phyloP scores from a whole-genome alignment of 495 filamentous ascomycete species.

The Pyrenula massariospora region DNA sequence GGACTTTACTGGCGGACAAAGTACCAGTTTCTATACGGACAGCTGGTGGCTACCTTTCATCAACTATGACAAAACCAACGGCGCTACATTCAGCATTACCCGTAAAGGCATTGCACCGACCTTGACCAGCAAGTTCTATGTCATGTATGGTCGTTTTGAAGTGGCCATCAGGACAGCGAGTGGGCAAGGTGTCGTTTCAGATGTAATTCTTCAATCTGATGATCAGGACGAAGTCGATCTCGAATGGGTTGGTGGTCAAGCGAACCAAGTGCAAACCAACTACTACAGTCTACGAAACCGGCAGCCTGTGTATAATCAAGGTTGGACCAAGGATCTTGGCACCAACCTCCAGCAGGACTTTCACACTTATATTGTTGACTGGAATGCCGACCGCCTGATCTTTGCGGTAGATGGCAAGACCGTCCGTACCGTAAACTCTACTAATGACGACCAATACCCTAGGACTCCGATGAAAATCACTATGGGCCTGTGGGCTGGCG shows the following conservation, averaged over 20 bases:
- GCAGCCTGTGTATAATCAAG: conserved; percentile 48
- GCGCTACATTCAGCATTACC: conserved; percentile 59
- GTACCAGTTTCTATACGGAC: not conserved
- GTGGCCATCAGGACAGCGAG: conserved; percentile 58
- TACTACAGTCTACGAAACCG: conserved; percentile 90
- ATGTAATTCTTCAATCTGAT: conserved; percentile 79
- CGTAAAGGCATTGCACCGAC: conserved; percentile 59
- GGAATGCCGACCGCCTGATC: conserved; percentile 62
- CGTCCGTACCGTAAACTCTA: conserved; percentile 51
- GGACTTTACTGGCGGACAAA: not conserved
- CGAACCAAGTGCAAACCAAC: conserved; percentile 68
- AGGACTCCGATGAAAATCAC: conserved; percentile 86
- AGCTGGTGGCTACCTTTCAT: conserved; percentile 1
- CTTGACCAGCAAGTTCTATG: conserved; percentile 63
- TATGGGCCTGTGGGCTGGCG: conserved; percentile 79
- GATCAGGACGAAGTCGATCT: conserved; percentile 91
- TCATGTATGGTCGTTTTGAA: conserved; percentile 74
- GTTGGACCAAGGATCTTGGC: conserved; percentile 40
- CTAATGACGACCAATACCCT: conserved; percentile 62
- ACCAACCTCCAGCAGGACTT: conserved; percentile 61
- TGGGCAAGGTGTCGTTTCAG: conserved; percentile 68
- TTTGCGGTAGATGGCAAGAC: conserved; percentile 70
- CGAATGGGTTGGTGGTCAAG: conserved; percentile 41
- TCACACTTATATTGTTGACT: conserved; percentile 86
- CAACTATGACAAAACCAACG: conserved; percentile 14